Conservation (phyloP, 2,329 filamentous ascomycete species). For the Dactylella cylindrospora region DNA sequence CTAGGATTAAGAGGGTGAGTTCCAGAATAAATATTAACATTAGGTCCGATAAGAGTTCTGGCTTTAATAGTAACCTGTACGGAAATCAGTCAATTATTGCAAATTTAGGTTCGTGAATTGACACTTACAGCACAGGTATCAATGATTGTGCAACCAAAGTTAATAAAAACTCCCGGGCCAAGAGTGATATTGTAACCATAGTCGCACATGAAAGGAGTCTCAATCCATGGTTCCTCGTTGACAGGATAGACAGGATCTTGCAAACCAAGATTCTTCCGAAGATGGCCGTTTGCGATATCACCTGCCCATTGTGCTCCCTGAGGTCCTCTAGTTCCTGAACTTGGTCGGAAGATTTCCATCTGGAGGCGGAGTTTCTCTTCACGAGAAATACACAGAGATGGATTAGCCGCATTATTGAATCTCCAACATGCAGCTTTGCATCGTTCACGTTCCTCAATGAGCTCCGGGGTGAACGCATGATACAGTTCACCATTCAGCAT, state of each 20-base stretch:
- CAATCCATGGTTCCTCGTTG: slow-evolving; percentile 58
- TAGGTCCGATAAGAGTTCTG: slow-evolving; percentile 68
- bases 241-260: slow-evolving; percentile 39
- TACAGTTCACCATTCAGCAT: slow-evolving; percentile 83
- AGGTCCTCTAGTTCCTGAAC: slow-evolving; percentile 40
- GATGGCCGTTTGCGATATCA: slow-evolving; percentile 32
- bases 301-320: slow-evolving; percentile 34
- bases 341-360: slow-evolving; percentile 60
- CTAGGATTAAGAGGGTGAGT: slow-evolving; percentile 72
- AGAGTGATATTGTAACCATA: slow-evolving; percentile 95
- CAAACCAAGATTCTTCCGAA: slow-evolving; percentile 36
- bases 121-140: slow-evolving; percentile 69
- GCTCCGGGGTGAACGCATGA: slow-evolving; percentile 73
- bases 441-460: slow-evolving; percentile 79
- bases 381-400: slow-evolving; percentile 68
- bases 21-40: slow-evolving; percentile 81
- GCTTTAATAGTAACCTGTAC: slow-evolving; percentile 50
- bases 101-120: slow-evolving; percentile 38
- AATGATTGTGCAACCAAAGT: slow-evolving; percentile 78
- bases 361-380: slow-evolving; percentile 71
- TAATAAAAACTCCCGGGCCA: slow-evolving; percentile 80
- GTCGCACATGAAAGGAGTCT: slow-evolving; percentile 87
- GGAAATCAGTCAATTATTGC: slow-evolving; percentile 1
- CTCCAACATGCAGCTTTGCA: slow-evolving; percentile 79
- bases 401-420: slow-evolving; percentile 78